A percentile compares a stretch with the other conserved stretches of the same genome.
Conservation (phyloP, 805 yeast genomes). For the Maudiozyma barnettii region DNA sequence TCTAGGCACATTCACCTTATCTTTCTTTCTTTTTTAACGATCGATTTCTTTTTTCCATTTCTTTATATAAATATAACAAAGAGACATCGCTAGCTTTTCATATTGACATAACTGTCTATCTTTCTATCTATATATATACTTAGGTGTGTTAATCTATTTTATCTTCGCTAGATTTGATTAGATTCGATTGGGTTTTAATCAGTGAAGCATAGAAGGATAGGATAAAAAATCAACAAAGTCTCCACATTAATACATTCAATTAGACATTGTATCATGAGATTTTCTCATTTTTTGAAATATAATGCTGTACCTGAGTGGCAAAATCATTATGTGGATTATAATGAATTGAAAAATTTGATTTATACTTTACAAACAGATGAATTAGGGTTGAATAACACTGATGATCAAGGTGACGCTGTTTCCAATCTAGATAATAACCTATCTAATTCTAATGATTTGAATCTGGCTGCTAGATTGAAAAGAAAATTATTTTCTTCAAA, state of each 20-base stretch:
- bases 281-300: conserved; percentile 56
- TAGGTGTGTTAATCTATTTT: too few species aligned
- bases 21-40: background rate
- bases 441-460: background rate
- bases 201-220: too few species aligned
- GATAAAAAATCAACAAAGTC: too few species aligned
- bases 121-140: background rate
- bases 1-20: too few species aligned
- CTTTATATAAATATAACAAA: background rate
- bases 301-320: conserved; percentile 85
- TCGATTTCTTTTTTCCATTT: background rate
- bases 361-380: conserved; percentile 43
- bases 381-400: conserved; percentile 8
- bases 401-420: background rate
- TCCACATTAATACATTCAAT: too few species aligned
- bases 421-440: background rate
- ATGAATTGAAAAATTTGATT: conserved; percentile 45
- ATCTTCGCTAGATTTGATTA: too few species aligned
- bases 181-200: background rate
- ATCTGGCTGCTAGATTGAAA: conserved; percentile 10
- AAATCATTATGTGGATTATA: conserved; percentile 64
- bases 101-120: too few species aligned
- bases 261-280: conserved; percentile 40
- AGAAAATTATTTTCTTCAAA: conserved; percentile 6
- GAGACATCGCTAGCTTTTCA: too few species aligned